Evolutionary conservation across 208 protist genomes (phyloP), one percentile per base, ranked within the genome.

Genomic region (Trypanosoma lewisi): DNA sequence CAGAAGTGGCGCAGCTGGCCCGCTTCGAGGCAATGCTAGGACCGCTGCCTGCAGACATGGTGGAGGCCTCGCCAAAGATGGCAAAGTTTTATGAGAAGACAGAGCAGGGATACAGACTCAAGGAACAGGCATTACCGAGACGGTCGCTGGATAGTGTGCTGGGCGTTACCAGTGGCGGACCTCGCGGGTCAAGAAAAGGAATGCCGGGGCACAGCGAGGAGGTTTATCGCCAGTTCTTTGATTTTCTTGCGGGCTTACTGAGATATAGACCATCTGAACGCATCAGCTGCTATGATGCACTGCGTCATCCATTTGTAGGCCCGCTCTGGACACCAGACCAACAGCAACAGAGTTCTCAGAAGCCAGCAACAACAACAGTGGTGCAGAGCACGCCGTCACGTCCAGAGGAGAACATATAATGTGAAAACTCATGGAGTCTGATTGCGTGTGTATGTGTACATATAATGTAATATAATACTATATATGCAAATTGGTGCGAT

Each of bases 1-100:
- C 94, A 33, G 97, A 99, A 77, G 69, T 70, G 3, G 97, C 98
- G 23, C 98, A 99, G 76, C 64, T 99, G 17, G 71, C 76, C 7
- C 93, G 95, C 60, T 98, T 99, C 41, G 78, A 89, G 47, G 87
- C 93, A 19, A 82, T 77, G 44, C 64, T 96, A 7, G 90, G 90
- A 0, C 83, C 87, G 0, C 25, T 93, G 0, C 90, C 85, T 12
- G 63, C 41, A 0, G 74, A 74, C 25, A 92, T 94, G 88, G 41
- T 92, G 27, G 75, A 72, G 12, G 54, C 51, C 6, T 91, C 83
- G 9, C 67, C 75, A 21, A 89, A 89, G 48, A 54, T 65, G 5
- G 55, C 53, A 17, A 82, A 83, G 25, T 92, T 91, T 58, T 94
- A 89, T 59, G 76, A 72, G 34, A 52, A 39, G n/a, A 55, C 21